These are phyloP conservation scores for Cajanus cajan DNA, from an alignment of 306 rosid species.

Conservation along the genomic window DNA sequence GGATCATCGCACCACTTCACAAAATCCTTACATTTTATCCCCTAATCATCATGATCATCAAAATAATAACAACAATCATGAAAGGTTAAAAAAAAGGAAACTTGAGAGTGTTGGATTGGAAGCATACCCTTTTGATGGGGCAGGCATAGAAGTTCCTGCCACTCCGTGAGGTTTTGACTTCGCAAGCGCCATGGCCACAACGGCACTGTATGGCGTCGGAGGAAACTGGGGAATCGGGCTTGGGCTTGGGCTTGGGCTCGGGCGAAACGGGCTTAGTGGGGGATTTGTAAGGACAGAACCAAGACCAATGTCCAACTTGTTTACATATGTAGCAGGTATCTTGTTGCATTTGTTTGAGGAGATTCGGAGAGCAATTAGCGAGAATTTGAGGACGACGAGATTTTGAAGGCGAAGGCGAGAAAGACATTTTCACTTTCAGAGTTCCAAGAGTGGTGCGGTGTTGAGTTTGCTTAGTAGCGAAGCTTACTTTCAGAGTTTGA, in stretches of 20 bases:
- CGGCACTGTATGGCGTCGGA: conserved; percentile 17
- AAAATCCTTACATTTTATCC: conserved; percentile 1
- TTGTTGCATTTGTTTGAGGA: background rate
- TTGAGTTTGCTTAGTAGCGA: too few relatives aligned
- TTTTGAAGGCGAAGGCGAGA: background rate
- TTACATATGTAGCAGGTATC: background rate
- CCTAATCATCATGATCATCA: conserved; percentile 1
- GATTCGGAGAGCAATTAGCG: background rate
- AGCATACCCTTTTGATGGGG: conserved; percentile 45
- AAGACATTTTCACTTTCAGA: background rate
- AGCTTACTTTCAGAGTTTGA: too few relatives aligned
- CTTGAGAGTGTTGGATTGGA: background rate
- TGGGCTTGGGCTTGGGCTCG: too few relatives aligned
- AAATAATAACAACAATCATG: background rate
- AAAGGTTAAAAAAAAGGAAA: background rate
- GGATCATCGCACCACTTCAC: conserved; percentile 27
- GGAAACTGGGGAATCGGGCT: background rate
- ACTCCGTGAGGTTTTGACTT: background rate
- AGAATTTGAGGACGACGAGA: background rate
- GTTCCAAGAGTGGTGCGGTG: too few relatives aligned
- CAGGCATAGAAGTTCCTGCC: conserved; percentile 33
- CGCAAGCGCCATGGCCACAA: conserved; percentile 38
- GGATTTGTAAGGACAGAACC: background rate
- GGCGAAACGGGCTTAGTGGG: background rate
- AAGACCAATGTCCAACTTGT: background rate